Evolutionary conservation across 2,329 filamentous ascomycete genomes (phyloP).

Genomic region (Aureobasidium zeae): DNA sequence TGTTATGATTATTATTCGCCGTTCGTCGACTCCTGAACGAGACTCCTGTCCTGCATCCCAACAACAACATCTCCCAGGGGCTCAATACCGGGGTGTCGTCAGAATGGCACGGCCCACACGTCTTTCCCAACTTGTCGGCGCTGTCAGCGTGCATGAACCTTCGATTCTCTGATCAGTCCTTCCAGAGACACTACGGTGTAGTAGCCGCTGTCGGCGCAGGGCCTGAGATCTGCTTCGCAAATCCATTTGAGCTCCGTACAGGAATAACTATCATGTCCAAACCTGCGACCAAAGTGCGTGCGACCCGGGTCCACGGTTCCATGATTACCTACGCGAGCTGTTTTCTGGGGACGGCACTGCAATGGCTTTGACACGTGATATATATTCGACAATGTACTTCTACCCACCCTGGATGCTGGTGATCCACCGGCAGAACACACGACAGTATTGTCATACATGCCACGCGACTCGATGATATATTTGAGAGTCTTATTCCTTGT

Average conservation of each 20-base stretch:
- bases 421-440: background rate
- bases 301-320: conserved; percentile 8
- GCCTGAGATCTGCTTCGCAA: too few relatives aligned
- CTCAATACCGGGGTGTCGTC: conserved; percentile 8
- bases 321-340: conserved; percentile 4
- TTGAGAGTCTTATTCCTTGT: background rate
- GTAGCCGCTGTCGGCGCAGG: too few relatives aligned
- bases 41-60: background rate
- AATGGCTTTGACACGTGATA: conserved; percentile 8
- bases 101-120: background rate
- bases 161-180: background rate
- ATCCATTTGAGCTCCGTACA: too few relatives aligned
- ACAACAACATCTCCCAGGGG: conserved; percentile 12
- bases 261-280: background rate
- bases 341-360: conserved; percentile 6
- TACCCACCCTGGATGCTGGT: too few relatives aligned
- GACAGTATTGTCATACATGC: background rate
- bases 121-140: conserved; percentile 1
- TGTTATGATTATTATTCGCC: background rate
- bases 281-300: background rate
- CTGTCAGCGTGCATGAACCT: conserved; percentile 13
- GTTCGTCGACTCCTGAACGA: conserved; percentile 5
- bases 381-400: background rate
- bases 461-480: background rate
- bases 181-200: too few relatives aligned